These are phyloP conservation scores for Neoascochyta sp. DNA, from an alignment of 2,329 filamentous ascomycete species.

Conservation along the genomic window DNA sequence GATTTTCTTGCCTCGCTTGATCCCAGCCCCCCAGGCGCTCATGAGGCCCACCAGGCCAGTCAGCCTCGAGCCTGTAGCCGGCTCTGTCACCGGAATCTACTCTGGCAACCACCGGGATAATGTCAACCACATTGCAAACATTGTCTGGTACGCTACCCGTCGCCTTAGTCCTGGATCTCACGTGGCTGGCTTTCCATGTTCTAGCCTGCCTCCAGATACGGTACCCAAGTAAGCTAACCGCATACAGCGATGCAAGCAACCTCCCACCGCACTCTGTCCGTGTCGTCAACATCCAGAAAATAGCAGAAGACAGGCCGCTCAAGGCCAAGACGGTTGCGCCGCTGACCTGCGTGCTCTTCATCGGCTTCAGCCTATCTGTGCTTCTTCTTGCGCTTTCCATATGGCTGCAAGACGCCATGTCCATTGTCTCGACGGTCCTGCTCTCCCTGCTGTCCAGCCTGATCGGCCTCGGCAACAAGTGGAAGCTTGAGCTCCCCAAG, in stretches of 20 bases:
- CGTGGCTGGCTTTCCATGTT: no score
- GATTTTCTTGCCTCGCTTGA: slow-evolving; percentile 49
- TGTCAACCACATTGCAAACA: slow-evolving; percentile 49
- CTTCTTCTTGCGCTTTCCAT: slow-evolving; percentile 46
- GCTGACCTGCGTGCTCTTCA: slow-evolving; percentile 43
- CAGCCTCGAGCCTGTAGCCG: slow-evolving; percentile 41
- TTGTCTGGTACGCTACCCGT: slow-evolving; percentile 39
- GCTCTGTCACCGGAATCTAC: slow-evolving; percentile 45
- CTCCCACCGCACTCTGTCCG: slow-evolving; percentile 41
- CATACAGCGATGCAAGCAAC: slow-evolving; percentile 32
- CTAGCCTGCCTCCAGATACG: no score
- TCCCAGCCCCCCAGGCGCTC: slow-evolving; percentile 51
- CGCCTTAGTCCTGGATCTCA: slow-evolving; percentile 1
- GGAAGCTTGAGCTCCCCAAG: slow-evolving; percentile 44
- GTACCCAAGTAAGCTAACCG: no score
- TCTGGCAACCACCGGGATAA: slow-evolving; percentile 47
- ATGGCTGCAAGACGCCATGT: slow-evolving; percentile 48
- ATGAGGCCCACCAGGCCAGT: slow-evolving; percentile 45
- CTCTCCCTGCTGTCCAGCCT: slow-evolving; percentile 50
- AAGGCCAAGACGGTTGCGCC: slow-evolving; percentile 47
- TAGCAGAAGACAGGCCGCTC: slow-evolving; percentile 23
- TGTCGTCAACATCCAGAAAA: slow-evolving; percentile 40
- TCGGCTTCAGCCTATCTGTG: slow-evolving; percentile 45
- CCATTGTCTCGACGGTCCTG: slow-evolving; percentile 46
- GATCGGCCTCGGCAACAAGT: slow-evolving; percentile 50